Evolutionary conservation across 2,329 filamentous ascomycete genomes (phyloP).

Genomic region (Fusarium falciforme): DNA sequence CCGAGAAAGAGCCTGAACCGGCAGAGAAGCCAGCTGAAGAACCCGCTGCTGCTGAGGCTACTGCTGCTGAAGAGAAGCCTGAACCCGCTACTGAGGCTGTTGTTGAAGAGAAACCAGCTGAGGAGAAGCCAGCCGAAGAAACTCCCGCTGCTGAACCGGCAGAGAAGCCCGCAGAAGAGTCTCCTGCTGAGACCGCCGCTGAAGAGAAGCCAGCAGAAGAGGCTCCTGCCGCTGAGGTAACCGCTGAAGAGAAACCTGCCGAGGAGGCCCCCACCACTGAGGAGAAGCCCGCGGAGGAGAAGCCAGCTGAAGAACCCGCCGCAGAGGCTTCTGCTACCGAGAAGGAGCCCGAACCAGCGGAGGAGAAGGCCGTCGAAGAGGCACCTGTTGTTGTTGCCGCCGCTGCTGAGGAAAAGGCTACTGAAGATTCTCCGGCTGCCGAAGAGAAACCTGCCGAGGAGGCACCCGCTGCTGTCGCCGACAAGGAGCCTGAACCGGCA

Average conservation of each 20-base stretch:
- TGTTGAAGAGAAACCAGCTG: constrained; percentile 6
- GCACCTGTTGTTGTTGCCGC: not conserved
- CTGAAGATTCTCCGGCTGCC: not conserved
- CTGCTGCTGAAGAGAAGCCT: not conserved
- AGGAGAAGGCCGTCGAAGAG: constrained; percentile 10
- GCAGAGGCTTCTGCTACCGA: constrained; percentile 2
- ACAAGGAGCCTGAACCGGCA: not conserved
- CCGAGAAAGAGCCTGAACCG: not conserved
- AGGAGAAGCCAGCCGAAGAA: constrained; percentile 4
- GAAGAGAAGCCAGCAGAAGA: constrained; percentile 7
- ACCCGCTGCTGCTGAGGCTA: not conserved
- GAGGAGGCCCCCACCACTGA: not conserved
- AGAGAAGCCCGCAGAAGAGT: not conserved
- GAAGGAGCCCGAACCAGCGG: not conserved
- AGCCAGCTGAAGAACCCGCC: not conserved
- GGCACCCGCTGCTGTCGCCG: not conserved
- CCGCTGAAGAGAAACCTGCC: not conserved
- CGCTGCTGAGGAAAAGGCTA: not conserved
- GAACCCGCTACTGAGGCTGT: not conserved
- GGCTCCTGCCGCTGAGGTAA: not conserved
- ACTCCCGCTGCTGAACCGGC: not conserved
- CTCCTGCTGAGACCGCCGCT: not conserved
- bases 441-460: constrained; percentile 3
- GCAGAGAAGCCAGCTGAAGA: not conserved
- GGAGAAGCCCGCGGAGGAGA: not conserved